Conservation (phyloP, 352 stramenopile species). For the Phytophthora cryptogea region DNA sequence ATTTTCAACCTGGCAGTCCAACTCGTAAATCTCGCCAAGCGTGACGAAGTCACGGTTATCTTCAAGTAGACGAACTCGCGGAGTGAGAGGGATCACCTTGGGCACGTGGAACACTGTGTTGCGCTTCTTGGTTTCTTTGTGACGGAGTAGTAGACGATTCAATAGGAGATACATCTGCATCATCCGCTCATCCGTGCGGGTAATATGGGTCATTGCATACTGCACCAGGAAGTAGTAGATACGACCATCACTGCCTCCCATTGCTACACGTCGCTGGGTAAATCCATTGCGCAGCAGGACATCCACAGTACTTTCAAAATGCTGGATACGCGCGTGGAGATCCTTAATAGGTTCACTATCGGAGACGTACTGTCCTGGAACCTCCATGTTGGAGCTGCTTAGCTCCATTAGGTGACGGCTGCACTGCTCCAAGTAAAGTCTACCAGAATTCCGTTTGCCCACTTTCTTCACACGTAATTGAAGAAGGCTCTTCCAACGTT, state of each 20-base stretch:
- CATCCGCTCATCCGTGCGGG: slow-evolving; percentile 93
- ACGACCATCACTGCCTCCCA: slow-evolving; percentile 90
- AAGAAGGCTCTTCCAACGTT: slow-evolving; percentile 91
- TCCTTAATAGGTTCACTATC: slow-evolving; percentile 92
- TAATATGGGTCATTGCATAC: slow-evolving; percentile 93
- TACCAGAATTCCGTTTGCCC: slow-evolving; percentile 70
- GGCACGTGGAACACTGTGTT: slow-evolving; percentile 91
- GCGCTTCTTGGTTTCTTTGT: slow-evolving; percentile 89
- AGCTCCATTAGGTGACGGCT: slow-evolving; percentile 91
- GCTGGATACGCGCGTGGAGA: slow-evolving; percentile 89
- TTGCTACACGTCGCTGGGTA: slow-evolving; percentile 89
- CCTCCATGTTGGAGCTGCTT: slow-evolving; percentile 87
- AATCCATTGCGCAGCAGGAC: slow-evolving; percentile 88
- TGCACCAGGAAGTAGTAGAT: slow-evolving; percentile 93
- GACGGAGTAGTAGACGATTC: slow-evolving; percentile 81
- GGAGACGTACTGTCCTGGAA: slow-evolving; percentile 92
- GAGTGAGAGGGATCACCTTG: slow-evolving; percentile 93
- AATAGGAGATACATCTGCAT: slow-evolving; percentile 93
- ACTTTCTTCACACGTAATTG: slow-evolving; percentile 83
- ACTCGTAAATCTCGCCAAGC: slow-evolving; percentile 87
- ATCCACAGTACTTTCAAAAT: slow-evolving; percentile 89
- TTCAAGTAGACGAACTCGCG: slow-evolving; percentile 86
- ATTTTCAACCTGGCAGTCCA: slow-evolving; percentile 67
- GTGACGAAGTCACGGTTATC: slow-evolving; percentile 87
- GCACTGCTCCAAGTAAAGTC: slow-evolving; percentile 85